phyloP scores from a whole-genome alignment of 768 basidiomycete species.

The Suillus luteus region DNA sequence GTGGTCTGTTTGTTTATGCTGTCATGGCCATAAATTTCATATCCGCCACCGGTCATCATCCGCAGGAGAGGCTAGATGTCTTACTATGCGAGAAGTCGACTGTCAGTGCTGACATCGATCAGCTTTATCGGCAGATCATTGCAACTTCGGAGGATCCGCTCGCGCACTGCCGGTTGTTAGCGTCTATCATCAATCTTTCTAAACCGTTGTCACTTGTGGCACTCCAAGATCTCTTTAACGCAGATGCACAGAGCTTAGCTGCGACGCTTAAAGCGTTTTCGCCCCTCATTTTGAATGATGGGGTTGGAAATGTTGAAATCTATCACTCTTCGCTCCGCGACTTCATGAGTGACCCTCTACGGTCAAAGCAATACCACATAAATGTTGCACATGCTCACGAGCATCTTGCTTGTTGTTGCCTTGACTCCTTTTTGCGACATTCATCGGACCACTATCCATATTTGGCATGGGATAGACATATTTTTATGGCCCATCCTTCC shows the following conservation, averaged over 20 bases:
- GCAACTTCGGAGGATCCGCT: background rate
- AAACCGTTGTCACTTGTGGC: background rate
- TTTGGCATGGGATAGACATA: background rate
- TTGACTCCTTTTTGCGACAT: background rate
- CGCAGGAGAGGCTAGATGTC: background rate
- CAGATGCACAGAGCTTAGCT: background rate
- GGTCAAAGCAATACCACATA: background rate
- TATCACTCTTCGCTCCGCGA: constrained; percentile 8
- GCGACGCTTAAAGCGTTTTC: background rate
- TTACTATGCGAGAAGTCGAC: background rate
- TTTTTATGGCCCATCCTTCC: background rate
- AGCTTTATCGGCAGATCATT: background rate
- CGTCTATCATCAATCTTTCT: background rate
- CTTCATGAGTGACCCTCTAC: background rate
- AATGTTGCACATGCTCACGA: background rate
- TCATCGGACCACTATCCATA: too few relatives aligned
- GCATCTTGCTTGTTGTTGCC: background rate
- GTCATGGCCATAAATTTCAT: background rate
- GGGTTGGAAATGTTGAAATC: background rate
- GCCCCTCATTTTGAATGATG: background rate
- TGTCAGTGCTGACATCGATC: background rate
- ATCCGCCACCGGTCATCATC: background rate
- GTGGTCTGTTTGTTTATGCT: constrained; percentile 20
- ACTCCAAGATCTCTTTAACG: background rate
- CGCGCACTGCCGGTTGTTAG: background rate